A percentile compares a stretch with the other conserved stretches of the same genome.
phyloP scores from a whole-genome alignment of 2,329 filamentous ascomycete genomes.

The Stachybotrys chlorohalonatus region DNA sequence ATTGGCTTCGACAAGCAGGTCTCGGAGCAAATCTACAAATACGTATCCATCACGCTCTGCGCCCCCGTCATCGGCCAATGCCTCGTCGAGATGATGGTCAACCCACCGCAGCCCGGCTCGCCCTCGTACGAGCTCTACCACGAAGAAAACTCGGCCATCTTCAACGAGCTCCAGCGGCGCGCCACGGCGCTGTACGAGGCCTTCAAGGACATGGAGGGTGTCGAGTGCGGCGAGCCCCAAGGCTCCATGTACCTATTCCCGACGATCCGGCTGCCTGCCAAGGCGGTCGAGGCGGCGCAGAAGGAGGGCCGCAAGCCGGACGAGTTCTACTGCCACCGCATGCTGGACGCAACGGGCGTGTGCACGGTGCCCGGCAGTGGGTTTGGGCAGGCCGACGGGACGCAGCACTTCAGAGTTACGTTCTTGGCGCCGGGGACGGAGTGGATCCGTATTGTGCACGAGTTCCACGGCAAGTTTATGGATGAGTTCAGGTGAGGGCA shows the following conservation, averaged over 20 bases:
- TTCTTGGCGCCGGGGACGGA: conserved; percentile 92
- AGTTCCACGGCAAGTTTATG: conserved; percentile 87
- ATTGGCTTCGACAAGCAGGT: conserved; percentile 77
- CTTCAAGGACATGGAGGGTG: conserved; percentile 91
- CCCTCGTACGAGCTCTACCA: conserved; percentile 74
- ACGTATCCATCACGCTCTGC: conserved; percentile 90
- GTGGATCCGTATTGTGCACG: conserved; percentile 75
- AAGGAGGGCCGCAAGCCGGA: conserved; percentile 66
- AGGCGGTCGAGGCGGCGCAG: conserved; percentile 65
- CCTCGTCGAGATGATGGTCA: conserved; percentile 92
- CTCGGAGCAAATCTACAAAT: conserved; percentile 91
- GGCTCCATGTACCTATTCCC: conserved; percentile 98
- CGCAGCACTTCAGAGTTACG: conserved; percentile 86
- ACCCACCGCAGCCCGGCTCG: conserved; percentile 74
- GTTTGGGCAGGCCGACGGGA: conserved; percentile 85
- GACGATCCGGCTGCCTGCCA: conserved; percentile 68
- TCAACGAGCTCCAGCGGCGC: conserved; percentile 63
- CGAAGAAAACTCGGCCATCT: conserved; percentile 74
- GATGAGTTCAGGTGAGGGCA: conserved; percentile 52
- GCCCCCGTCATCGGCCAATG: conserved; percentile 91
- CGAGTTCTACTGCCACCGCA: conserved; percentile 81
- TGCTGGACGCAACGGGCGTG: conserved; percentile 86
- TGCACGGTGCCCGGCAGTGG: conserved; percentile 85
- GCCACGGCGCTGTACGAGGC: conserved; percentile 78
- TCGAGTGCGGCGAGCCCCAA: conserved; percentile 78